phyloP scores from a whole-genome alignment of 148 eudicot genomes.

The Dysphania ambrosioides region DNA sequence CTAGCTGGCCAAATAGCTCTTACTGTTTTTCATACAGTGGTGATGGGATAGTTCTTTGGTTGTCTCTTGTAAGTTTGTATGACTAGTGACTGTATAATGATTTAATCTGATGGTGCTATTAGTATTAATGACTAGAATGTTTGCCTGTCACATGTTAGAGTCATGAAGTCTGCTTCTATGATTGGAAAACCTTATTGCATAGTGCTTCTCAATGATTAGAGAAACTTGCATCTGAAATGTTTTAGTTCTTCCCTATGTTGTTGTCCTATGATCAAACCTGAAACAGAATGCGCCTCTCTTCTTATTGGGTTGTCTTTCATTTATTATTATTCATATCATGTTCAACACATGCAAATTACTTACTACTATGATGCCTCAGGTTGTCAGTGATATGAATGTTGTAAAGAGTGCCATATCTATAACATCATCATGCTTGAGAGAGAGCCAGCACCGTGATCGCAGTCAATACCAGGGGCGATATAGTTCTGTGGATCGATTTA shows the following conservation, averaged over 20 bases:
- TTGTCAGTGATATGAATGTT: slow-evolving; percentile 72
- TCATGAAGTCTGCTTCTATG: slow-evolving; percentile 1
- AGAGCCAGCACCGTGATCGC: slow-evolving; percentile 99
- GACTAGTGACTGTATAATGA: neutral
- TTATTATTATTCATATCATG: neutral
- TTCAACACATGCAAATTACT: slow-evolving; percentile 13
- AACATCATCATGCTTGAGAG: slow-evolving; percentile 85
- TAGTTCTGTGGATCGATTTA: slow-evolving; percentile 71
- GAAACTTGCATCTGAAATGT: neutral
- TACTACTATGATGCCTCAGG: slow-evolving; percentile 38
- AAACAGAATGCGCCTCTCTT: slow-evolving; percentile 6
- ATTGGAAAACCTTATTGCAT: neutral
- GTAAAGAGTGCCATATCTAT: slow-evolving; percentile 79
- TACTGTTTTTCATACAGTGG: too few relatives aligned
- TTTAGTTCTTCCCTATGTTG: neutral
- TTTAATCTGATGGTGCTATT: neutral
- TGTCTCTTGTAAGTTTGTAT: neutral
- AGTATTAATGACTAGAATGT: neutral
- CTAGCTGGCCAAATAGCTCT: neutral
- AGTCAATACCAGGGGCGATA: slow-evolving; percentile 53
- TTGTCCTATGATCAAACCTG: neutral
- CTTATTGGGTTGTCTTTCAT: neutral
- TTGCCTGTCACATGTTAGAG: neutral
- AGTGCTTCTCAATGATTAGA: neutral
- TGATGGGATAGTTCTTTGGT: neutral